Evolutionary conservation across 352 stramenopile genomes (phyloP).

Genomic region (Phytophthora chlamydospora): DNA sequence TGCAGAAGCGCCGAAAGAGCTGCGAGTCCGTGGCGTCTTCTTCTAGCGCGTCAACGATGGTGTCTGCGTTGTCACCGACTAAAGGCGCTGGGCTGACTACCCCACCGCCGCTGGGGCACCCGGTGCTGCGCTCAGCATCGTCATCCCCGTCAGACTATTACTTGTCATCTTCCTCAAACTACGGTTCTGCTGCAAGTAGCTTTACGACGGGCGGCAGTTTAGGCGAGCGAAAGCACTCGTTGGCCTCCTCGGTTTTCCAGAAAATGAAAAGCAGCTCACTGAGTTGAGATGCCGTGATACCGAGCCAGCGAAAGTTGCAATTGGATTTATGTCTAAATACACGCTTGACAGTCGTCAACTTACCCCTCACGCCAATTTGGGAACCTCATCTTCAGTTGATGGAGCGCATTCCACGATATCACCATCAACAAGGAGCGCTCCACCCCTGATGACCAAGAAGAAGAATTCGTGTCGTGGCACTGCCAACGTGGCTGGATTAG

Average conservation of each 20-base stretch:
- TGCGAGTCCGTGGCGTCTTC: constrained; percentile 36
- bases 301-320: too few species aligned
- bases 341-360: too few species aligned
- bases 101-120: constrained; percentile 28
- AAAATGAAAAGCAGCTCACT: constrained; percentile 61
- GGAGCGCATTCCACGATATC: too few species aligned
- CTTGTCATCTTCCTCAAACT: constrained; percentile 50
- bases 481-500: too few species aligned
- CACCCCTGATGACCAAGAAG: too few species aligned
- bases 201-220: constrained; percentile 41
- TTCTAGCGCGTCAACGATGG: constrained; percentile 25
- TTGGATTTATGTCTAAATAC: too few species aligned
- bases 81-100: constrained; percentile 19
- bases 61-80: constrained; percentile 34
- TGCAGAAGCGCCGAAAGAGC: constrained; percentile 65
- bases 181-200: constrained; percentile 35
- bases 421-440: too few species aligned
- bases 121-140: constrained; percentile 28
- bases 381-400: too few species aligned
- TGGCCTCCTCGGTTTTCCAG: constrained; percentile 58
- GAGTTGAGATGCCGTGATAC: constrained; percentile 6
- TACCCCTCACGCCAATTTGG: too few species aligned
- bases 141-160: constrained; percentile 56
- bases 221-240: constrained; percentile 58
- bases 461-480: too few species aligned